phyloP scores from a whole-genome alignment of 176 grass and related monocot genomes.

The Avena atlantica region DNA sequence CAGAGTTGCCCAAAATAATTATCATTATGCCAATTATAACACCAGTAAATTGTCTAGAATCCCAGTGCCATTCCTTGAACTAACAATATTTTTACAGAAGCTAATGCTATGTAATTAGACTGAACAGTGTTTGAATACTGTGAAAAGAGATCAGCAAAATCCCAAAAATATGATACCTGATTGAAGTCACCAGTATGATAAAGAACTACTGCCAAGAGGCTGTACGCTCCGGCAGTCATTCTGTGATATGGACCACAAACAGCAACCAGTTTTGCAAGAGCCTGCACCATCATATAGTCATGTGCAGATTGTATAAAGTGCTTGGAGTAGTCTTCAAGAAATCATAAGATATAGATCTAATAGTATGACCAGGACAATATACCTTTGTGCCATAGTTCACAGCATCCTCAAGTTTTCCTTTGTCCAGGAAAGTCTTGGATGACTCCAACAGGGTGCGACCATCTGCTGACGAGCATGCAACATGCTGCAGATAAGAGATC shows the following conservation, averaged over 20 bases:
- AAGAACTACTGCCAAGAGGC: slow-evolving; percentile 97
- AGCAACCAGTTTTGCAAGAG: slow-evolving; percentile 97
- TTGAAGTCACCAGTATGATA: slow-evolving; percentile 99
- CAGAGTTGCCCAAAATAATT: slow-evolving; percentile 24
- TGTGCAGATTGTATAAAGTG: slow-evolving; percentile 20
- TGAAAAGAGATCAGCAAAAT: slow-evolving; percentile 26
- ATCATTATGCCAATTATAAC: slow-evolving; percentile 8
- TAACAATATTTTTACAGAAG: slow-evolving; percentile 32
- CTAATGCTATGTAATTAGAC: slow-evolving; percentile 12
- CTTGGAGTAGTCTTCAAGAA: slow-evolving; percentile 1
- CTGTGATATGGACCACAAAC: slow-evolving; percentile 98
- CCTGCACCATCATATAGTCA: slow-evolving; percentile 55
- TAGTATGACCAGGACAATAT: slow-evolving; percentile 27
- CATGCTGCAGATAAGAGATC: slow-evolving; percentile 67
- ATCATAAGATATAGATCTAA: slow-evolving; percentile 26
- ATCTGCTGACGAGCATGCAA: slow-evolving; percentile 96
- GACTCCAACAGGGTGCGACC: slow-evolving; percentile 93
- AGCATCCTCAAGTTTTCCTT: slow-evolving; percentile 99
- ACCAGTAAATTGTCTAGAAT: slow-evolving; percentile 10
- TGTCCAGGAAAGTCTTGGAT: slow-evolving; percentile 98
- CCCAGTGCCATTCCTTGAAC: slow-evolving; percentile 18
- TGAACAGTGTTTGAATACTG: slow-evolving; percentile 15
- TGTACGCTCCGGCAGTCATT: slow-evolving; percentile 99
- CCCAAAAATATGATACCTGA: slow-evolving; percentile 67
- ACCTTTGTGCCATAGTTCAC: slow-evolving; percentile 94